Evolutionary conservation across 805 yeast genomes (phyloP), one percentile per base, ranked within the genome.

Genomic region (Starmerella cellae): DNA sequence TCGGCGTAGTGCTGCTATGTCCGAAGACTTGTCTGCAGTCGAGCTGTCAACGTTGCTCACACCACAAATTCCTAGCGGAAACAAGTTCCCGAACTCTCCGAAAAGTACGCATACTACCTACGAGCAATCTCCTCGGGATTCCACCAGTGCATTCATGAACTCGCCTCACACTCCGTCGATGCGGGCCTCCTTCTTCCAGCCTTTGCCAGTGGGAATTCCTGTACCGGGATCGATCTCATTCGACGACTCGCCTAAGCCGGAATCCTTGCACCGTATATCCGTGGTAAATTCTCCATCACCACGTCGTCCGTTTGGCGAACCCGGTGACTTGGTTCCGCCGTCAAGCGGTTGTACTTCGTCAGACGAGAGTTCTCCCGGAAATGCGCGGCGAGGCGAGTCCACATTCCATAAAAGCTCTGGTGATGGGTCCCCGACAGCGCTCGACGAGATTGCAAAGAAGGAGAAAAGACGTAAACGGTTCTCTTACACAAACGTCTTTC

Each of bases 1-100:
- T 41, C 48, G 58, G 17, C 52, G 58, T n/a, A 48, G 54, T 21
- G 58, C 53, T 3, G 58, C 58, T 8, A 49, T 54, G 42, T 53
- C 57, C 13, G 58, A 54, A 28, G 58, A 54, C 41, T 46, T 54
- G 24, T 38, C 45, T 20, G 41, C 49, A 19, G 37, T 40, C 4
- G 51, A 50, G 30, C 28, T 49, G 20, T 37, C 47, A 4, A 33
- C 42, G n/a, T 41, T 47, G 23, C 31, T 35, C 16, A 32, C 45
- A 16, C 43, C 50, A 28, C 47, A 35, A 22, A 24, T 38, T 2
- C 41, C 45, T 13, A 20, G 9, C 23, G 14, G 31, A 9, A n/a
- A 20, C 37, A 2, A n/a, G 30, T 18, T n/a, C 40, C 5, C 33
- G 10, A 23, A 32, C 32, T 21, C 31, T 17, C 32, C 28, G 5